Base-by-base conservation (phyloP, 768 basidiomycete species). In the Infundibulicybe gibba region DNA sequence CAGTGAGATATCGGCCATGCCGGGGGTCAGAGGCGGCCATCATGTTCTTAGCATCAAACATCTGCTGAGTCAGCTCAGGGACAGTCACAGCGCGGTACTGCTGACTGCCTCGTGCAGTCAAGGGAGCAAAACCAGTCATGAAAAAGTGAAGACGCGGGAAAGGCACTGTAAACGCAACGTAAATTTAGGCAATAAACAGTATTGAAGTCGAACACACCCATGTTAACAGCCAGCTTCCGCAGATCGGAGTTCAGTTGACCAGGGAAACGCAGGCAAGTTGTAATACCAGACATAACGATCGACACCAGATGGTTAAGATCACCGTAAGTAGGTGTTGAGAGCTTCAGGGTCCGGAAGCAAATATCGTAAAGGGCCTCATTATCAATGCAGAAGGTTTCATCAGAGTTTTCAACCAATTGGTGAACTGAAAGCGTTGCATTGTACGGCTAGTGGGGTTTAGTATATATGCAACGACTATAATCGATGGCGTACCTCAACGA, bases 41-140 rank as follows among this genome's bases (percentile, higher is more conserved):
- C 92, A 95, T 94, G 85, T 97, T 97, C 83, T 97, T 97, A 39
- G 94, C 91, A 59, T 97, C 95, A 68, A 98, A 99, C 94, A 98
- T 98, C 62, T 99, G 97, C 64, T 93, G 89, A 6, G 97, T 97
- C 51, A 99, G 80, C 69, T 99, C 97, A 30, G 97, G 93, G 34
- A 99, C 94, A 48, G 90, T 91, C 59, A 98, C 91, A 32, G 94
- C 93, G 51, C 97, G 90, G 80, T 94, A 99, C 60, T 92, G 87
- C 59, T 91, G 90, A 66, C 89, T 92, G 44, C 92, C 92, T 33
- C 93, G 88, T 32, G 97, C 90, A 41, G 94, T 95, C 49, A 98
- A 74, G 30, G 94, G 94, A 50, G 94, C 94, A 55, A 85, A 95
- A 49, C 95, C 94, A 48, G 93, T 93, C 81, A 97, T 90, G 82